These are phyloP conservation scores for Pichia sp. DNA, from an alignment of 1,139 yeast genomes.

Conservation along the genomic window DNA sequence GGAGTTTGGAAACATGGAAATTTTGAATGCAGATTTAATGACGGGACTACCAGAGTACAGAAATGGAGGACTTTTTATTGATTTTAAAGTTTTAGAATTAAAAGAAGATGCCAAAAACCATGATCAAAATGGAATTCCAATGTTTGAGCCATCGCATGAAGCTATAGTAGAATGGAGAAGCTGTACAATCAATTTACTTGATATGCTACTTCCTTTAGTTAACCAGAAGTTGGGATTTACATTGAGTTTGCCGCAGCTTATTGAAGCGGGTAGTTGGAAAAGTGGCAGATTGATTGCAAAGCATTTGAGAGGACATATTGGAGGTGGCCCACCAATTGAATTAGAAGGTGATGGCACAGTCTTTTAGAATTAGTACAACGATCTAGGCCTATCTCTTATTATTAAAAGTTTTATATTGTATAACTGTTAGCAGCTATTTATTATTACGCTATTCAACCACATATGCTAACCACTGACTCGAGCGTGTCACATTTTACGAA, in stretches of 20 bases:
- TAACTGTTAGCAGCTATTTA: no score
- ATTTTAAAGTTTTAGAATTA: slow-evolving; percentile 35
- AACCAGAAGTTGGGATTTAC: slow-evolving; percentile 32
- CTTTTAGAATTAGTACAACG: slow-evolving; percentile 26
- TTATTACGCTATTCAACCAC: no score
- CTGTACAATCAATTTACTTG: slow-evolving; percentile 45
- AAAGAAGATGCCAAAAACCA: slow-evolving; percentile 5
- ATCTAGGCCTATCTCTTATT: no score
- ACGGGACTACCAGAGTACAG: slow-evolving; percentile 60
- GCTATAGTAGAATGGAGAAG: slow-evolving; percentile 61
- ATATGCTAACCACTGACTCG: no score
- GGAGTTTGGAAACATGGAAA: slow-evolving; percentile 32
- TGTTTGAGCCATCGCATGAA: slow-evolving; percentile 44
- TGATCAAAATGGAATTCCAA: slow-evolving; percentile 34
- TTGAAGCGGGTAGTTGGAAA: slow-evolving; percentile 61
- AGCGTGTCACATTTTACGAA: no score
- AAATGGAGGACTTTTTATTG: slow-evolving; percentile 53
- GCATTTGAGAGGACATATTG: slow-evolving; percentile 31
- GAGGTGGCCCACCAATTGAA: slow-evolving; percentile 54
- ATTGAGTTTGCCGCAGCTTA: slow-evolving; percentile 39
- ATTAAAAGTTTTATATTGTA: no score
- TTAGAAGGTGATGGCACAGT: slow-evolving; percentile 53
- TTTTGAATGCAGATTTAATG: slow-evolving; percentile 34
- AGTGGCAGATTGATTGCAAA: slow-evolving; percentile 51
- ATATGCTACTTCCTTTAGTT: slow-evolving; percentile 38